These are phyloP conservation scores for Stachybotrys chlorohalonatus DNA, from an alignment of 2,329 filamentous ascomycete species.

Conservation along the genomic window DNA sequence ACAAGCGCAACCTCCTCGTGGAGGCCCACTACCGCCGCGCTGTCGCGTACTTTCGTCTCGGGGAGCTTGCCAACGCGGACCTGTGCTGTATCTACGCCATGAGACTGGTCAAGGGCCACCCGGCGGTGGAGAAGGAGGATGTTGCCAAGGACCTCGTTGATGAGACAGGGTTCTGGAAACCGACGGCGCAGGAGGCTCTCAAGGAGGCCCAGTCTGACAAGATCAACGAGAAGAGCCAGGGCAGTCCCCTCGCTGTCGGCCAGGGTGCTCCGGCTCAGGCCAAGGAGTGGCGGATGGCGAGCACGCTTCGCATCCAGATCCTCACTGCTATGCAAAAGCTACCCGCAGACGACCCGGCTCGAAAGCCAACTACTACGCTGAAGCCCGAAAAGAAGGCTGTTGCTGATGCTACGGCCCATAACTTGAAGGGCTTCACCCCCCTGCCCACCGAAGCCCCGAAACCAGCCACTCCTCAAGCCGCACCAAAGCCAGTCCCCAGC, in stretches of 20 bases:
- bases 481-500: constrained; percentile 10
- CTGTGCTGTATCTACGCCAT: constrained; percentile 56
- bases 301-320: constrained; percentile 37
- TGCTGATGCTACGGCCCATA: constrained; percentile 6
- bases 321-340: constrained; percentile 34
- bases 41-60: constrained; percentile 62
- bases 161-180: constrained; percentile 37
- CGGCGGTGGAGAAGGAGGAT: constrained; percentile 21
- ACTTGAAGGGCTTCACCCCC: background rate
- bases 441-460: background rate
- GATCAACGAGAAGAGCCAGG: constrained; percentile 12
- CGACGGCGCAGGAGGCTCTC: constrained; percentile 20
- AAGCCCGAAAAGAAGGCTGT: constrained; percentile 22
- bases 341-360: constrained; percentile 31
- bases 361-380: constrained; percentile 31
- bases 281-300: constrained; percentile 29
- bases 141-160: constrained; percentile 24
- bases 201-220: constrained; percentile 19
- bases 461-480: background rate
- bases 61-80: constrained; percentile 65
- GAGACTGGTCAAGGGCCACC: constrained; percentile 22
- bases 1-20: constrained; percentile 64
- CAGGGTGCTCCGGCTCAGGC: constrained; percentile 5
- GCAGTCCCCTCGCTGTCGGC: background rate
- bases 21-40: constrained; percentile 77